Percentiles rank a stretch among this genome's conserved stretches.
These are phyloP conservation scores for Inga oerstediana DNA, from an alignment of 306 rosid genomes.

Conservation along the genomic window DNA sequence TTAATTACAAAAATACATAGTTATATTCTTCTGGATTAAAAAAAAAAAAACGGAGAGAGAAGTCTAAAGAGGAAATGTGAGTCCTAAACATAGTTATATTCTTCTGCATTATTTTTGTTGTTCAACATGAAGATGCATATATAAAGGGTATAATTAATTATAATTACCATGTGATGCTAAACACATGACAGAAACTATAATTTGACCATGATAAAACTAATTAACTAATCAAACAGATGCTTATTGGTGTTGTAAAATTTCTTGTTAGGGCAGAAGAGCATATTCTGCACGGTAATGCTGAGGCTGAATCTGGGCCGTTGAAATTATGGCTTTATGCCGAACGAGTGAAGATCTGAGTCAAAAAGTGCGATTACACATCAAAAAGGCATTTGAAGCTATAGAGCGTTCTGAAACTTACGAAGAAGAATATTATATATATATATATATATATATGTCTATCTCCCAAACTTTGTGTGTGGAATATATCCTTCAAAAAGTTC, in stretches of 20 bases:
- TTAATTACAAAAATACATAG: no score
- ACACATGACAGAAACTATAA: no score
- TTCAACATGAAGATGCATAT: background rate
- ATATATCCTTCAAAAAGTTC: conserved; percentile 23
- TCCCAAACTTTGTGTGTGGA: background rate
- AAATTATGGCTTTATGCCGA: conserved; percentile 40
- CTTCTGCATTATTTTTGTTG: background rate
- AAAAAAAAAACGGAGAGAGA: no score
- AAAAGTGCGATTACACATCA: conserved; percentile 69
- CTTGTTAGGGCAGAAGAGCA: conserved; percentile 40
- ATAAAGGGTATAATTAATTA: background rate
- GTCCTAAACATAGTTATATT: background rate
- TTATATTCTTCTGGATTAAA: no score
- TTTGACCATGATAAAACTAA: background rate
- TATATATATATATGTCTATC: no score
- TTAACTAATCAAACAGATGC: background rate
- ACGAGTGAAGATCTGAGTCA: conserved; percentile 33
- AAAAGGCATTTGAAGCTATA: conserved; percentile 36
- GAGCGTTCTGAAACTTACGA: conserved; percentile 42
- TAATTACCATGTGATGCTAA: no score
- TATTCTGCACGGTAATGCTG: conserved; percentile 30
- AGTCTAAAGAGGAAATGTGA: background rate
- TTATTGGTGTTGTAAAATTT: background rate
- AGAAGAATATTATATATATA: background rate
- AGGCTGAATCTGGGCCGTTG: conserved; percentile 38